Base-by-base conservation (phyloP, 345 rosid genomes). In the Linum lewisii region DNA sequence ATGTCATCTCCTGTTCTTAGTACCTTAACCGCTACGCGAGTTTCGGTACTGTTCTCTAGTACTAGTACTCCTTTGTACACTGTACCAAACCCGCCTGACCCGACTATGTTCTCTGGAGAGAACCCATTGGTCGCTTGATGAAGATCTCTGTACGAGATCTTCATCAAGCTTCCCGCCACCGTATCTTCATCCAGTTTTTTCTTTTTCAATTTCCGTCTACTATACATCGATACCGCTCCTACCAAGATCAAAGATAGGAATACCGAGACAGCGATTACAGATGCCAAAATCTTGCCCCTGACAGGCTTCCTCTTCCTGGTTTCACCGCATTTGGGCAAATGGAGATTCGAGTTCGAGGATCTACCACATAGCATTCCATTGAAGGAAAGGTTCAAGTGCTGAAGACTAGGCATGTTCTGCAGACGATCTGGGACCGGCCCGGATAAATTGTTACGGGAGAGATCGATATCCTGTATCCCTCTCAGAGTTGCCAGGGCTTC, bases 61-160 rank as follows among this genome's bases (percentile, higher is more conserved):
- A 26, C 22, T 5, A 69, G 71, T 34, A n/a, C 42, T 14, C 71
- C 74, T 66, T 59, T 69, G 60, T 58, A 69, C 9, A 66, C 69
- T 18, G 58, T 45, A 10, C 72, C 71, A 45, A 63, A 74, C 44
- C 63, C 63, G 8, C 78, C 74, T 8, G 26, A 36, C 16, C 77
- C 74, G 19, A 69, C 20, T 50, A 62, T 25, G 18, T 73, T 69
- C 1, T 11, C 25, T 0, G 51, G 6, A 1, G 74, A 38, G 57
- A 69, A 66, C 1, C 59, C 68, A 25, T 54, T 20, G 0, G 71
- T 69, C 0, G 71, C 62, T 22, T 44, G 38, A 51, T 18, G 58
- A 22, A 73, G 56, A 10, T 54, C 59, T 7, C 45, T 25, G 3
- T 73, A 69, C 44, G 60, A 53, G 0, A 58, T 20, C 47, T 37